Evolutionary conservation across 1,284 basidiomycete genomes (phyloP).

Genomic region (Ganoderma sp.): DNA sequence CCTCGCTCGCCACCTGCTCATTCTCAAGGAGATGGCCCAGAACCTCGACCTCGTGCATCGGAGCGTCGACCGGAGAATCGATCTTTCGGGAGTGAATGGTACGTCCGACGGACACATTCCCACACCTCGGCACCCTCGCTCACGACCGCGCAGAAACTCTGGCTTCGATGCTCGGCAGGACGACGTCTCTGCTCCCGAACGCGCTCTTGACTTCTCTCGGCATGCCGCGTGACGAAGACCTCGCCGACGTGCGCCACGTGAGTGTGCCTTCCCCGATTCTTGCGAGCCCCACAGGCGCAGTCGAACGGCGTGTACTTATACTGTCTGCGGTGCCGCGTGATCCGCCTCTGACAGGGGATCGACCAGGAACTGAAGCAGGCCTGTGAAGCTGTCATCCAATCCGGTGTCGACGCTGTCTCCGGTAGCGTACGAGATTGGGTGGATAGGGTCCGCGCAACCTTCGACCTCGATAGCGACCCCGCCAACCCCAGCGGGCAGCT

Average conservation of each 20-base stretch:
- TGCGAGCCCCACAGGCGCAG: conserved; percentile 14
- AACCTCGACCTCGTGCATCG: conserved; percentile 71
- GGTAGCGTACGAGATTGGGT: conserved; percentile 66
- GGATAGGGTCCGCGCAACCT: conserved; percentile 50
- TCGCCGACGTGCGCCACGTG: conserved; percentile 70
- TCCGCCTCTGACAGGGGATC: conserved; percentile 61
- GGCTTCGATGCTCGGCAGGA: conserved; percentile 73
- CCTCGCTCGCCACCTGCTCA: conserved; percentile 87
- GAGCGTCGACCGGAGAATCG: conserved; percentile 43
- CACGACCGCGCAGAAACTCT: conserved; percentile 62
- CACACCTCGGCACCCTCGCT: conserved; percentile 18
- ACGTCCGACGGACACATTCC: conserved; percentile 28
- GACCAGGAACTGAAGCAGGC: conserved; percentile 82
- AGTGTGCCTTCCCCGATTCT: conserved; percentile 33
- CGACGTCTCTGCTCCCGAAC: conserved; percentile 73
- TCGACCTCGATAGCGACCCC: conserved; percentile 31
- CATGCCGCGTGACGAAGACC: conserved; percentile 63
- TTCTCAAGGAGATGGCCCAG: conserved; percentile 87
- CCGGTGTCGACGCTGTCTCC: conserved; percentile 59
- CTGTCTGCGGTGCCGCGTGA: conserved; percentile 17
- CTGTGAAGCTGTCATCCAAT: conserved; percentile 81
- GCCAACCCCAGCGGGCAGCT: conserved; percentile 31
- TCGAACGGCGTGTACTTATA: conserved; percentile 5
- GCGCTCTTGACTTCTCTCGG: conserved; percentile 71
- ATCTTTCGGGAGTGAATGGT: conserved; percentile 62